A percentile compares a stretch with the other conserved stretches of the same genome.
Evolutionary conservation across 208 protist species (phyloP).

Genomic region (Leishmania amazonensis): DNA sequence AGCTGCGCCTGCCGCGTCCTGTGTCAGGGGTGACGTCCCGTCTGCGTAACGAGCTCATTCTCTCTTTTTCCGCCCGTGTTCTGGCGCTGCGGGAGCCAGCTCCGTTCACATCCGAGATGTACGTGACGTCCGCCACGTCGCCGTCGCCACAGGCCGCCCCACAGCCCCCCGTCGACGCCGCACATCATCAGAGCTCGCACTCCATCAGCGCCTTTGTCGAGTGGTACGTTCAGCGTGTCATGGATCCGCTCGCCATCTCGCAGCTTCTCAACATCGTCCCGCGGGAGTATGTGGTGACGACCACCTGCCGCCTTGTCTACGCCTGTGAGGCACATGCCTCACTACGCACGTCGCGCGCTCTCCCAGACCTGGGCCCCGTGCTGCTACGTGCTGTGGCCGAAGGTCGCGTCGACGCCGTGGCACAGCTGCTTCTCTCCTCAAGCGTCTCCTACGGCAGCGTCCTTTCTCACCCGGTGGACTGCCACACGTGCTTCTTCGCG

Average conservation of each 20-base stretch:
- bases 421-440: conserved; percentile 59
- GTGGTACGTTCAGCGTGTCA: conserved; percentile 81
- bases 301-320: conserved; percentile 68
- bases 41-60: conserved; percentile 74
- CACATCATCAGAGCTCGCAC: conserved; percentile 33
- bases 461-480: conserved; percentile 29
- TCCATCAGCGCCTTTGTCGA: conserved; percentile 76
- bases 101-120: conserved; percentile 18
- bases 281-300: conserved; percentile 74
- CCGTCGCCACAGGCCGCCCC: not conserved
- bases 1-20: conserved; percentile 47
- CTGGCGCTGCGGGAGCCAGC: conserved; percentile 56
- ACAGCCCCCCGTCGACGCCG: not conserved
- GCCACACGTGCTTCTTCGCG: conserved; percentile 57
- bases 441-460: conserved; percentile 70
- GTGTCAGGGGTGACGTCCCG: conserved; percentile 56
- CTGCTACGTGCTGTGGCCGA: conserved; percentile 66
- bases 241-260: conserved; percentile 79
- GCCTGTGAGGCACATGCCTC: conserved; percentile 54
- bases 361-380: conserved; percentile 79
- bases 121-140: not conserved
- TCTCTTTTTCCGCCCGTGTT: conserved; percentile 80
- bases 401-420: conserved; percentile 54
- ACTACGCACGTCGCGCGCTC: conserved; percentile 47
- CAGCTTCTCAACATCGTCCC: conserved; percentile 80